Base-by-base conservation (phyloP, 306 rosid genomes). In the Quercus berberidifolia region DNA sequence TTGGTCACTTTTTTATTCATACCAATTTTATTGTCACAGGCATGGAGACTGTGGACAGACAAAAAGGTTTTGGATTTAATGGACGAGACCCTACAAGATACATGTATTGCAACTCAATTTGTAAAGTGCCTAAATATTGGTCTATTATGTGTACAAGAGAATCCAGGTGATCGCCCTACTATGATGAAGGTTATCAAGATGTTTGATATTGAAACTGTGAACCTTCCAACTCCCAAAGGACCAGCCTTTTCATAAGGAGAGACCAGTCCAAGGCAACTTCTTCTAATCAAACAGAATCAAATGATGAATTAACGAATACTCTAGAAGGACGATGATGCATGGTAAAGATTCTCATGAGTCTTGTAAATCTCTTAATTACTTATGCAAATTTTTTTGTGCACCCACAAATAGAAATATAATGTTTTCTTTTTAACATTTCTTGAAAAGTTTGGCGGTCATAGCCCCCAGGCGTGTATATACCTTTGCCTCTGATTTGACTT, bases 91-190 rank as follows among this genome's bases (percentile, higher is more conserved):
- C 2, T 87, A 30, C 4, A 74, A 20, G 87, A 78, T 81, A 74
- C 74, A 35, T 87, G 80, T 78, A 25, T 84, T 19, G 18, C 30
- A 75, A 35, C 26, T 52, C 78, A 86, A 62, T 87, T 87, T 9
- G 4, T 76, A 0, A 87, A 63, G 77, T 90, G 90, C 67, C 85
- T 83, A 9, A 69, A 13, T 7, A 33, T 87, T 59, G 90, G 82
- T 0, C 83, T 90, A 1, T 57, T 85, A 30, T 89, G 93, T 9
- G 82, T 82, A 13, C 91, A 89, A 78, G 89, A 89, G 52, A 88
- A 87, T 19, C 89, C 89, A 0, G 21, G n/a, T 56, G 90, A 90
- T 26, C 78, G 93, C 2, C 91, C 87, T 1, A 56, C 83, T n/a
- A 80, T 89, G 88, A 77, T 88, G 21, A 80, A 82, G 55, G 69